Percentiles rank a stretch among this genome's conserved stretches.
These are phyloP conservation scores for Amanita rimosa DNA, from an alignment of 768 basidiomycete species.

Conservation along the genomic window DNA sequence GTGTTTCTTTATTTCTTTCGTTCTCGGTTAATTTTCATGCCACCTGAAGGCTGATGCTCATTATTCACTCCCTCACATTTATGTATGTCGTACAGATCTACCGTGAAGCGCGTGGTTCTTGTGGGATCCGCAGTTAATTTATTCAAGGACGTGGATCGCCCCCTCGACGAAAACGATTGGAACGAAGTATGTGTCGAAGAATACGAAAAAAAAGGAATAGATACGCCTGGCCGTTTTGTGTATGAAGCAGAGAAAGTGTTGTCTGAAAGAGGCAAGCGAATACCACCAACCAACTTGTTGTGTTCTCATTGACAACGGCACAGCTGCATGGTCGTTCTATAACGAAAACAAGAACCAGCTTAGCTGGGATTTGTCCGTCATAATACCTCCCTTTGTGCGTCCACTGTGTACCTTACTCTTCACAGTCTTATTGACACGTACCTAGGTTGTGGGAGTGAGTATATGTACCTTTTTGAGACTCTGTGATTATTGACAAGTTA, in stretches of 20 bases:
- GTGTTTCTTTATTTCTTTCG: background rate
- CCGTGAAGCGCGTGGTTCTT: conserved; percentile 57
- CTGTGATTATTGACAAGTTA: background rate
- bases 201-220: conserved; percentile 36
- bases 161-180: conserved; percentile 43
- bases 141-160: conserved; percentile 19
- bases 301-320: background rate
- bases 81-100: conserved; percentile 7
- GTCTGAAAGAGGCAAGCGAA: conserved; percentile 40
- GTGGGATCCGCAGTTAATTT: conserved; percentile 37
- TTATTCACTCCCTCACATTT: background rate
- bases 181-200: conserved; percentile 36
- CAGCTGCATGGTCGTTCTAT: conserved; percentile 33
- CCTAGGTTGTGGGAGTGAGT: conserved; percentile 18
- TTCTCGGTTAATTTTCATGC: too few species aligned
- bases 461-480: background rate
- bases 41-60: too few species aligned
- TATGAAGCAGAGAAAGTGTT: conserved; percentile 59
- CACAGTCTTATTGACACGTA: background rate
- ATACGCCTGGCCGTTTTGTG: conserved; percentile 24
- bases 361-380: conserved; percentile 37
- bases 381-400: conserved; percentile 44
- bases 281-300: background rate
- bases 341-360: conserved; percentile 13
- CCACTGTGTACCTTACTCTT: background rate